A percentile compares a stretch with the other conserved stretches of the same genome.
These are phyloP conservation scores for Gynostemma pentaphyllum DNA, from an alignment of 306 rosid species.

Conservation along the genomic window DNA sequence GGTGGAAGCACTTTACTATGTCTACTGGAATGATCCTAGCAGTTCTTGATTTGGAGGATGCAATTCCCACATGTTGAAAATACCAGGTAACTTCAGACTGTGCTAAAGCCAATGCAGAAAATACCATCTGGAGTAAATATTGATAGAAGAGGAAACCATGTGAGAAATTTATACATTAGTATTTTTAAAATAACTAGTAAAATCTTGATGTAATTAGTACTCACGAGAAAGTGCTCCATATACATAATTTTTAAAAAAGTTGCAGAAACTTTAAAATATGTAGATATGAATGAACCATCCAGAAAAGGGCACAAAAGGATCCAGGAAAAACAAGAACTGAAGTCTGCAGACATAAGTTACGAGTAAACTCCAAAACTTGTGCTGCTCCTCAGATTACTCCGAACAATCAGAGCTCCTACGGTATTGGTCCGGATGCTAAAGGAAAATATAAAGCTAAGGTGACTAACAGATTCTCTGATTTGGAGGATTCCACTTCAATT, in stretches of 20 bases:
- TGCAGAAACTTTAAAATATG: background rate
- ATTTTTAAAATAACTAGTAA: background rate
- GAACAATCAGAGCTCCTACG: too few relatives aligned
- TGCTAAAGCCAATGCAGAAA: constrained; percentile 96
- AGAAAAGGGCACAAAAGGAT: background rate
- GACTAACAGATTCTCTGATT: too few relatives aligned
- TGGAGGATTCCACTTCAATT: too few relatives aligned
- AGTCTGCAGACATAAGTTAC: too few relatives aligned
- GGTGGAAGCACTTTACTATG: constrained; percentile 36
- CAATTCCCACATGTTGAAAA: constrained; percentile 91
- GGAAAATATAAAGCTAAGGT: too few relatives aligned
- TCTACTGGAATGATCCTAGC: constrained; percentile 64
- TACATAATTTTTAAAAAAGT: background rate
- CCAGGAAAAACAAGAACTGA: background rate
- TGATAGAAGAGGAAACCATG: background rate
- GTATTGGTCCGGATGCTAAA: too few relatives aligned
- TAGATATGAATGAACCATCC: background rate
- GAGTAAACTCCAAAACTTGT: too few relatives aligned
- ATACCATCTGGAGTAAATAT: constrained; percentile 71
- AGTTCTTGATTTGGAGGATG: constrained; percentile 75
- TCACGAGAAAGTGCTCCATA: background rate
- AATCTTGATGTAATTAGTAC: background rate
- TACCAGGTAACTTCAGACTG: constrained; percentile 94
- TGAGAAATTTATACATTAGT: background rate
- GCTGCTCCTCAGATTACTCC: too few relatives aligned